phyloP scores from a whole-genome alignment of 2,329 filamentous ascomycete genomes.

The Hypoxylon sp. region DNA sequence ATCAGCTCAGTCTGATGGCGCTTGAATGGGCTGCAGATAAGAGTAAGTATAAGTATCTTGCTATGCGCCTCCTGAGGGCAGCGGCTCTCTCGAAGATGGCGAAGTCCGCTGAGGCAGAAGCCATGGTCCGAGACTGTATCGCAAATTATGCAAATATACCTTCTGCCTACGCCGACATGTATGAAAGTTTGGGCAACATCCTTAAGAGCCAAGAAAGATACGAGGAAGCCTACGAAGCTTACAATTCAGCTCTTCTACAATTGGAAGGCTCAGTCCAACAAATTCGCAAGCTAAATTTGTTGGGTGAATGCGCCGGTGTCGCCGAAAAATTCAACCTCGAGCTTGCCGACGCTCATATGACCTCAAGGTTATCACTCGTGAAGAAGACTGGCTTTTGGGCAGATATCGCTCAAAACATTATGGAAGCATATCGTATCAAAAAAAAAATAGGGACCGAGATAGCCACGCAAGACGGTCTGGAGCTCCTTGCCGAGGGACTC shows the following conservation, averaged over 20 bases:
- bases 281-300: neutral
- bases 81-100: neutral
- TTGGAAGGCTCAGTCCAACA: neutral
- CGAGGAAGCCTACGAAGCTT: constrained; percentile 25
- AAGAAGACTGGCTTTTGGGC: neutral
- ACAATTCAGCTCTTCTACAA: constrained; percentile 7
- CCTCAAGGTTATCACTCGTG: neutral
- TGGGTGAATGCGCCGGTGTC: neutral
- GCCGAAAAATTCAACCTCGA: constrained; percentile 12
- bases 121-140: constrained; percentile 2
- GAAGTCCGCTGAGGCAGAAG: neutral
- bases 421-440: neutral
- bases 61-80: neutral
- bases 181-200: constrained; percentile 4
- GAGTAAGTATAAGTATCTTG: neutral
- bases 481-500: constrained; percentile 16
- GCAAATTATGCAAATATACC: neutral
- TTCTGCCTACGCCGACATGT: neutral
- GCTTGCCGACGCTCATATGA: constrained; percentile 19
- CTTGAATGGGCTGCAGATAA: constrained; percentile 1
- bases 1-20: constrained; percentile 5
- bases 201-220: neutral
- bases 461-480: neutral
- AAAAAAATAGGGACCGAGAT: neutral
- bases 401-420: neutral